phyloP scores from a whole-genome alignment of 148 eudicot species.

The Rhododendron ovatum region DNA sequence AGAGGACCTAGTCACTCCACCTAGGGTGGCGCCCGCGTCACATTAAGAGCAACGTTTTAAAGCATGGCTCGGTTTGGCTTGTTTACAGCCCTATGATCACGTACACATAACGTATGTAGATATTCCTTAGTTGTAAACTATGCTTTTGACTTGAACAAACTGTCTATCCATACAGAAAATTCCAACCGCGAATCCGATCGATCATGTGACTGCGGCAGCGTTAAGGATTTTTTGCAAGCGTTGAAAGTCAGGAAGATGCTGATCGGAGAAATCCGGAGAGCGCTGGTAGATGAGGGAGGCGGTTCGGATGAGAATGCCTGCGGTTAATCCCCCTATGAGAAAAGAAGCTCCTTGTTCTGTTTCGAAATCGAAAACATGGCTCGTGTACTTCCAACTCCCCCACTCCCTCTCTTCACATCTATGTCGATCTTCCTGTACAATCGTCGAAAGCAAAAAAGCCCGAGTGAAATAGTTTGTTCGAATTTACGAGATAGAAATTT shows the following conservation, averaged over 20 bases:
- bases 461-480: background rate
- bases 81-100: no score
- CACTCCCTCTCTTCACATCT: conserved; percentile 21
- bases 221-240: conserved; percentile 9
- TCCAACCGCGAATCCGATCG: no score
- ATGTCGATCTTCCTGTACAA: conserved; percentile 5
- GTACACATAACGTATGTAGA: background rate
- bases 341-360: conserved; percentile 17
- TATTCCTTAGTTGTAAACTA: background rate
- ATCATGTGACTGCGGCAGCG: background rate
- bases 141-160: background rate
- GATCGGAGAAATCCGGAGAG: conserved; percentile 11
- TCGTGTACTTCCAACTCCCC: conserved; percentile 12
- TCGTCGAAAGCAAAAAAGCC: background rate
- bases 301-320: conserved; percentile 23
- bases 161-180: no score
- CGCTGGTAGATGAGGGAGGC: conserved; percentile 23
- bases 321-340: conserved; percentile 22
- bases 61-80: background rate
- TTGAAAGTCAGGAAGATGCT: conserved; percentile 18
- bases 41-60: no score
- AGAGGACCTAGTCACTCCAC: no score
- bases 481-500: no score
- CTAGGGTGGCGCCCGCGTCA: no score
- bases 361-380: conserved; percentile 17